Conservation (phyloP, 768 basidiomycete genomes). For the Dentipellis sp. region DNA sequence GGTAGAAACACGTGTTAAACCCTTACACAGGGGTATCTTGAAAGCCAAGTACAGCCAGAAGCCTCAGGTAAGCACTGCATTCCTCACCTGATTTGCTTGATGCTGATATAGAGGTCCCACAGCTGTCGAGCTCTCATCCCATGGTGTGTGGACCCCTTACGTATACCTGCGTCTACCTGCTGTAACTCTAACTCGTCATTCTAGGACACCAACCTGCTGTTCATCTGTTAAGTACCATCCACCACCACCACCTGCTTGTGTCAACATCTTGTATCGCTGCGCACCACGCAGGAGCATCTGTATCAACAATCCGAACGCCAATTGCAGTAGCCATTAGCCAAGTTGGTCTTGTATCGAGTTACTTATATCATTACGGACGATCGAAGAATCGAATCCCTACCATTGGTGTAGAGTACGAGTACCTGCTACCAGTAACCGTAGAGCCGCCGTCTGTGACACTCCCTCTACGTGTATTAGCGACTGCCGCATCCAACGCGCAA, state of each 20-base stretch:
- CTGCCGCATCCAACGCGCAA: too few relatives aligned
- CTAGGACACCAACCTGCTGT: constrained; percentile 23
- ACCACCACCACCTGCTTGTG: not conserved
- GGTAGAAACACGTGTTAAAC: not conserved
- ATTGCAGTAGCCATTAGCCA: too few relatives aligned
- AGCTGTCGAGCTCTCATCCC: constrained; percentile 63
- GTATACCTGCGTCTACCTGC: not conserved
- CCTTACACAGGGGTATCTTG: constrained; percentile 36
- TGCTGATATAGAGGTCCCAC: not conserved
- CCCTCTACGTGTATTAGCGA: too few relatives aligned
- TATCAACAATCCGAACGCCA: too few relatives aligned
- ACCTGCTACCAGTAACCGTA: too few relatives aligned
- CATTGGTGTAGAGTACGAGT: too few relatives aligned
- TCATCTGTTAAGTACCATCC: constrained; percentile 18
- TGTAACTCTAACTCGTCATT: not conserved
- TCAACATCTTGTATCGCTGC: not conserved
- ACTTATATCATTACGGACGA: too few relatives aligned
- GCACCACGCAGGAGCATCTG: not conserved
- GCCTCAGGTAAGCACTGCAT: constrained; percentile 31
- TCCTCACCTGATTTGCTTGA: not conserved
- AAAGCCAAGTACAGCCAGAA: constrained; percentile 58
- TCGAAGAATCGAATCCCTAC: too few relatives aligned
- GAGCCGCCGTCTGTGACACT: too few relatives aligned
- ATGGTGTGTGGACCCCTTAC: constrained; percentile 33
- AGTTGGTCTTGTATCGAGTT: too few relatives aligned